Evolutionary conservation across 2,329 filamentous ascomycete species (phyloP).

Genomic region (Colletotrichum spaethianum): DNA sequence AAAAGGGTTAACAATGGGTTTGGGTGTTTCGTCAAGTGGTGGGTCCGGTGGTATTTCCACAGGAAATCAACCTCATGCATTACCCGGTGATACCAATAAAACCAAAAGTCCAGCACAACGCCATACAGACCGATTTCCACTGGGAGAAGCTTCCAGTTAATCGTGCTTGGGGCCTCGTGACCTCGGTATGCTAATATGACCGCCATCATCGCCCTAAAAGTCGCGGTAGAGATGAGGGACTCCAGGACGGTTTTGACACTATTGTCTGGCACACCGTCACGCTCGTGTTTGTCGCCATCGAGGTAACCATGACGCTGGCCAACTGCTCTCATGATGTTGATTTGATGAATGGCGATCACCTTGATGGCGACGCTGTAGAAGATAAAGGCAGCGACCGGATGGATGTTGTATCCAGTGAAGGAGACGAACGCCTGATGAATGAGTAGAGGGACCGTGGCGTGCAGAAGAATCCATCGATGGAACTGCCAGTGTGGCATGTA

Average conservation of each 20-base stretch:
- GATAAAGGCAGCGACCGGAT: constrained; percentile 48
- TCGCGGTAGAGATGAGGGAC: constrained; percentile 52
- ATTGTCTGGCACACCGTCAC: constrained; percentile 58
- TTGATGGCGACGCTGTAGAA: constrained; percentile 58
- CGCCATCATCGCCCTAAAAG: constrained; percentile 51
- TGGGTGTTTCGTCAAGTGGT: constrained; percentile 61
- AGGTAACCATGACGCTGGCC: constrained; percentile 57
- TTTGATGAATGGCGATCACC: constrained; percentile 55
- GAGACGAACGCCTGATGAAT: constrained; percentile 54
- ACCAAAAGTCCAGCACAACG: constrained; percentile 61
- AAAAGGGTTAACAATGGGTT: constrained; percentile 58
- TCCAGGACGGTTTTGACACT: constrained; percentile 51
- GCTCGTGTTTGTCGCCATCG: constrained; percentile 59
- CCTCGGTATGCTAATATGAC: constrained; percentile 50
- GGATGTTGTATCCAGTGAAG: constrained; percentile 50
- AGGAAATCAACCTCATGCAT: constrained; percentile 57
- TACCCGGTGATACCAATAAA: constrained; percentile 58
- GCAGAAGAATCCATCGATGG: constrained; percentile 56
- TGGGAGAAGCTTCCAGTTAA: constrained; percentile 53
- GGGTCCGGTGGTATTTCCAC: constrained; percentile 61
- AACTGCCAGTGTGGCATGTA: constrained; percentile 52
- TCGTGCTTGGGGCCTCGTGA: constrained; percentile 44
- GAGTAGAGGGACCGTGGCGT: constrained; percentile 53
- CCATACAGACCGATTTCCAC: constrained; percentile 57
- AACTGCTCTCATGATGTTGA: constrained; percentile 54